Evolutionary conservation across 1,139 yeast species (phyloP).

Genomic region (Taiozyma onychis): DNA sequence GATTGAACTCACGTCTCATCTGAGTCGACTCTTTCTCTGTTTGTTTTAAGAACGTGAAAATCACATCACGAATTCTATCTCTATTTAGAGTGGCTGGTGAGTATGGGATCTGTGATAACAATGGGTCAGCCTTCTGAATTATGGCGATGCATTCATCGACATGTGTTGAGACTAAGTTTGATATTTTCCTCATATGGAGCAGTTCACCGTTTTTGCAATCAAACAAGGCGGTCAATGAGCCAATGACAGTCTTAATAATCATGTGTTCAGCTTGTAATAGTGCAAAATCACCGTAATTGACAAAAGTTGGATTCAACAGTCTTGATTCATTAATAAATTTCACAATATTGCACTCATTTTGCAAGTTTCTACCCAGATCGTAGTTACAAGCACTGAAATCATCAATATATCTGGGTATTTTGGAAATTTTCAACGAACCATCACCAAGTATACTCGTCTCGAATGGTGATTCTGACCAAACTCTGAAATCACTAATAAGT

Average conservation of each 20-base stretch:
- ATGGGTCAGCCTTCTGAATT: conserved; percentile 34
- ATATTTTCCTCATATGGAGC: conserved; percentile 31
- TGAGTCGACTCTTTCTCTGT: conserved; percentile 53
- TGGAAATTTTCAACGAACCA: conserved; percentile 46
- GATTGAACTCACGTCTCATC: conserved; percentile 60
- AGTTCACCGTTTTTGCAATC: conserved; percentile 68
- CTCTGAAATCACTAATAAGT: conserved; percentile 58
- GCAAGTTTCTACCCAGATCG: conserved; percentile 8
- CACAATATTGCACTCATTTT: conserved; percentile 30
- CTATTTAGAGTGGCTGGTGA: conserved; percentile 35
- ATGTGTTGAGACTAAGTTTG: conserved; percentile 33
- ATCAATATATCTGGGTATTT: conserved; percentile 24
- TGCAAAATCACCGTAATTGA: conserved; percentile 43
- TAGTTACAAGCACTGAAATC: conserved; percentile 16
- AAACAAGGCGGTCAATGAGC: conserved; percentile 64
- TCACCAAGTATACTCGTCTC: conserved; percentile 49
- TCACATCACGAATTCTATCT: conserved; percentile 39
- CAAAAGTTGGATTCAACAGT: conserved; percentile 32
- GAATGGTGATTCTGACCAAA: conserved; percentile 38
- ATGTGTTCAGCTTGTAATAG: conserved; percentile 62
- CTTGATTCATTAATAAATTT: conserved; percentile 28
- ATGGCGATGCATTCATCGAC: conserved; percentile 44
- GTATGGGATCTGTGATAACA: conserved; percentile 31
- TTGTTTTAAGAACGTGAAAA: conserved; percentile 32
- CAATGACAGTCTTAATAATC: conserved; percentile 67